These are phyloP conservation scores for Fraxinus platypoda DNA, from an alignment of 305 asterid genomes.

Conservation along the genomic window DNA sequence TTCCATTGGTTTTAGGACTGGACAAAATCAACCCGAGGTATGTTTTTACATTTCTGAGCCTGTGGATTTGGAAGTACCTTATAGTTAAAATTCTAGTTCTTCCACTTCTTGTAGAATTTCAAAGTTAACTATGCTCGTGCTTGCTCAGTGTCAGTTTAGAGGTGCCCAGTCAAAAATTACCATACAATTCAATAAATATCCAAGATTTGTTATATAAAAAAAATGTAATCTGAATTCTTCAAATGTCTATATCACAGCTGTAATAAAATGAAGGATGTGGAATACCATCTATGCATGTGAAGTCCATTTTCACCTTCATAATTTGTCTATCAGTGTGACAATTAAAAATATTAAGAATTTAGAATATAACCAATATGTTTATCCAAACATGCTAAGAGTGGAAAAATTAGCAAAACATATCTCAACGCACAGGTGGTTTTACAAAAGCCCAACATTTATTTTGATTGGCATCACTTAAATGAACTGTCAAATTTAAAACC, in stretches of 20 bases:
- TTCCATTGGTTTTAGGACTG: conserved; percentile 93
- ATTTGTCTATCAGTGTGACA: neutral
- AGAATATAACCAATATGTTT: neutral
- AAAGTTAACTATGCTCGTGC: neutral
- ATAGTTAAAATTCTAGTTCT: neutral
- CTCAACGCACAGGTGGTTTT: neutral
- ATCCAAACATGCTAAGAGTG: neutral
- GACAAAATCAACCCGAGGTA: conserved; percentile 95
- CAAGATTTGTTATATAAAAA: neutral
- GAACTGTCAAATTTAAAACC: neutral
- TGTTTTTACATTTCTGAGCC: conserved; percentile 14
- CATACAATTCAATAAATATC: neutral
- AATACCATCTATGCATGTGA: neutral
- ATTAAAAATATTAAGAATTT: neutral
- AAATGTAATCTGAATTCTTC: neutral
- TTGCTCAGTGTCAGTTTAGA: conserved; percentile 3
- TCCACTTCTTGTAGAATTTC: neutral
- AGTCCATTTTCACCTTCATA: neutral
- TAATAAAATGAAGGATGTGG: neutral
- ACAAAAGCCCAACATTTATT: neutral
- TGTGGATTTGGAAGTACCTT: neutral
- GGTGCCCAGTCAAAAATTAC: neutral
- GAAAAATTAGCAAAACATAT: neutral
- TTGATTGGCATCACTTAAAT: neutral
- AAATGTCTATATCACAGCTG: neutral